Base-by-base conservation (phyloP, 2,329 filamentous ascomycete species). In the Trichoderma guizhouense region DNA sequence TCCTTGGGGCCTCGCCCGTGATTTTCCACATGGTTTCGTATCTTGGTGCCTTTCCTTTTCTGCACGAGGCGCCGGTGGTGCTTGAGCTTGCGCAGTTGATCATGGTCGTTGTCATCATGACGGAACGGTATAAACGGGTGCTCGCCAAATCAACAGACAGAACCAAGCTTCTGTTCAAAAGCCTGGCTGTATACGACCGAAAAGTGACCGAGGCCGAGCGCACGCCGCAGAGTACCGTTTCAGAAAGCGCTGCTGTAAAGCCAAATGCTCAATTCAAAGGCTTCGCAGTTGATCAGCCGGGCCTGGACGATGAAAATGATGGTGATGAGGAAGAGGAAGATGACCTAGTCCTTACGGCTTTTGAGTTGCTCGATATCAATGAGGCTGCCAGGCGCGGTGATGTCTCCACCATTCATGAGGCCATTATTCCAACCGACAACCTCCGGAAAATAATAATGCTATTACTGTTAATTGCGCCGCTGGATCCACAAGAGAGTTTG, bases 391-490 rank as follows among this genome's bases (percentile, higher is more conserved):
- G 86, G 74, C 84, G 88, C 4, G 85, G 84, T 18, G 84, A 86
- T 73, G 78, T 80, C 4, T 80, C 85, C 0, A 85, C 85, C 4
- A 86, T 89, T 1, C 86, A 89, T 57, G 86, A 87, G n/a, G 89
- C 91, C 34, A 89, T 92, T 74, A 92, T 94, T 65, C 92, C 92
- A 0, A 88, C 89, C 0, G 91, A 94, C 77, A 93, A 93, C 77
- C 88, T 93, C 71, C 86, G 90, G 58, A 91, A 89, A 76, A 82
- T 94, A 8, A 81, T 94, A 34, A 91, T 93, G 87, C 83, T 94
- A 5, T 83, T 94, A 14, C 83, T 94, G 1, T 82, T 94, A 9
- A 83, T 89, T 43, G 89, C 92, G 1, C 91, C 92, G 0, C 81
- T 94, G 6, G 85, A 86, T 61, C 81, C 88, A 0, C 90, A 92